Percentiles rank a stretch among this genome's conserved stretches.
Conservation (phyloP, 306 rosid genomes). For the Castanea crenata region DNA sequence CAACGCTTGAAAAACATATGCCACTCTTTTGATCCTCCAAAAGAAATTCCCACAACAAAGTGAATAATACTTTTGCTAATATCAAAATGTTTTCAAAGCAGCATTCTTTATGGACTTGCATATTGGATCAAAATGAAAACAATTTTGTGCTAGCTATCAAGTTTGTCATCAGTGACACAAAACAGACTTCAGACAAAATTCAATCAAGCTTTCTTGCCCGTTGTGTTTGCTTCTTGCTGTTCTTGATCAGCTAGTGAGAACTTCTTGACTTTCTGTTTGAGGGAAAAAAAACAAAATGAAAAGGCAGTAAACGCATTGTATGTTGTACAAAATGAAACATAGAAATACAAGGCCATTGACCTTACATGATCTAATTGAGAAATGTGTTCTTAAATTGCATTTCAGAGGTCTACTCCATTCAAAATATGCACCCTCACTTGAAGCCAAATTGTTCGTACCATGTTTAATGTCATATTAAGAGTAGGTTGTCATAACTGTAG, state of each 20-base stretch:
- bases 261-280: slow-evolving; percentile 83
- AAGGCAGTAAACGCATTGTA: neutral
- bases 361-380: neutral
- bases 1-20: neutral
- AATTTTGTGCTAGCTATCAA: neutral
- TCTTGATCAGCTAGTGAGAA: slow-evolving; percentile 65
- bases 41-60: neutral
- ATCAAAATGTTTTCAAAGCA: neutral
- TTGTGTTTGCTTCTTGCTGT: slow-evolving; percentile 42
- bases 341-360: neutral
- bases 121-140: neutral
- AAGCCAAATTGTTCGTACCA: neutral
- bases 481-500: slow-evolving; percentile 4
- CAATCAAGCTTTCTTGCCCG: slow-evolving; percentile 44
- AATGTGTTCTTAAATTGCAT: neutral
- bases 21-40: neutral
- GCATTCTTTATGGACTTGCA: neutral
- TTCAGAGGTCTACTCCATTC: neutral
- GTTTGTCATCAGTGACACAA: neutral
- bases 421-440: slow-evolving; percentile 7
- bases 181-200: slow-evolving; percentile 1
- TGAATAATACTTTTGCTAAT: neutral
- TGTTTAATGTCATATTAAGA: neutral
- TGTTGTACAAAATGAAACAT: neutral
- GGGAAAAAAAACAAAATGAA: slow-evolving; percentile 7